Percentiles rank a stretch among this genome's conserved stretches.
Evolutionary conservation across 805 yeast species (phyloP).

Genomic region (Tetrapisispora taiwanensis): DNA sequence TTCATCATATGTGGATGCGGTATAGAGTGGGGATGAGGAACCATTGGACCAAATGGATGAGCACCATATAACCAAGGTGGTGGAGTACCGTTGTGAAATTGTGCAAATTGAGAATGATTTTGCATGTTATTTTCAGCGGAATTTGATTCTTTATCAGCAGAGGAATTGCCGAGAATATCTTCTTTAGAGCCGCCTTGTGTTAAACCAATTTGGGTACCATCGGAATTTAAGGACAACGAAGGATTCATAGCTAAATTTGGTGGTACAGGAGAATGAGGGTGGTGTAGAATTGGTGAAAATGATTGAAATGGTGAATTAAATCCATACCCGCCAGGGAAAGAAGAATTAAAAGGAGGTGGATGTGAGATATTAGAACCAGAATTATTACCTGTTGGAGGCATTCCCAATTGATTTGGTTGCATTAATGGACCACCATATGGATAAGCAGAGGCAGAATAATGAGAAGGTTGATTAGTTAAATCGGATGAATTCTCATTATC

Average conservation of each 20-base stretch:
- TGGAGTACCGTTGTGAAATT: conserved; percentile 20
- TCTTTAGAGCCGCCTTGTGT: background rate
- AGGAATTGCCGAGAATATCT: background rate
- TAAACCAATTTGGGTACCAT: background rate
- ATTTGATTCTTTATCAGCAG: background rate
- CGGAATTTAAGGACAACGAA: background rate
- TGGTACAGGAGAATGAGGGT: conserved; percentile 19
- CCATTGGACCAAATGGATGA: conserved; percentile 24
- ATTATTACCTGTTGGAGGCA: background rate
- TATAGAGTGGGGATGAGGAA: conserved; percentile 18
- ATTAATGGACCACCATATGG: conserved; percentile 27
- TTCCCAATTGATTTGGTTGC: conserved; percentile 16
- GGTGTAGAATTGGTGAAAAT: conserved; percentile 24
- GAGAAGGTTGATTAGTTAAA: conserved; percentile 2
- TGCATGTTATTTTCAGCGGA: background rate
- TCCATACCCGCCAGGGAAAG: conserved; percentile 26
- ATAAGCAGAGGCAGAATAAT: conserved; percentile 23
- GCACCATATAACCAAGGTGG: conserved; percentile 29
- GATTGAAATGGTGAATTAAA: conserved; percentile 27
- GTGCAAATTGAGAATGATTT: conserved; percentile 2
- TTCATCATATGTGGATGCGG: conserved; percentile 13
- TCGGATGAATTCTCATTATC: background rate
- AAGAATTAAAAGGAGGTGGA: conserved; percentile 21
- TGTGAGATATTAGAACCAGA: conserved; percentile 19
- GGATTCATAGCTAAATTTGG: conserved; percentile 6